These are phyloP conservation scores for Fomitiporia mediterranea DNA, from an alignment of 1,284 basidiomycete genomes.

Conservation along the genomic window DNA sequence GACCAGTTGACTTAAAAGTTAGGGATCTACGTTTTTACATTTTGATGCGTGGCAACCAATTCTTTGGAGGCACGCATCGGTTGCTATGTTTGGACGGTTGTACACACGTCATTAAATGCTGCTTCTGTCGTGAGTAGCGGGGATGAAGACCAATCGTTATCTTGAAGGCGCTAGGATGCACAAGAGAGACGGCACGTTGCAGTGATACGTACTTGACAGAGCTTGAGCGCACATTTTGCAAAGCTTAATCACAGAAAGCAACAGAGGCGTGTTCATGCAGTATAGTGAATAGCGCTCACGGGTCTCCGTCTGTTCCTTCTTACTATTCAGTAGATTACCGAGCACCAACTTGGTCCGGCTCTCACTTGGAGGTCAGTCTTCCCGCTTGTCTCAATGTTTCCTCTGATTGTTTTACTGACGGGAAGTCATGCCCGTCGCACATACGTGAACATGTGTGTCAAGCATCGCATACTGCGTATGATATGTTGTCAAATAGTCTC, in stretches of 20 bases:
- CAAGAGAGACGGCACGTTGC: neutral
- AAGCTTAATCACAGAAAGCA: neutral
- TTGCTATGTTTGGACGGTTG: neutral
- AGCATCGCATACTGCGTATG: neutral
- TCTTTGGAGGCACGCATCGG: neutral
- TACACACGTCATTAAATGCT: neutral
- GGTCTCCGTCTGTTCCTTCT: slow-evolving; percentile 6
- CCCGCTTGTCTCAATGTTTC: neutral
- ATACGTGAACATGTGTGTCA: neutral
- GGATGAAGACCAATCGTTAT: no score
- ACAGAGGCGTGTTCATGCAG: neutral
- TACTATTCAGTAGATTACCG: neutral
- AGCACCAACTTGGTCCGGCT: neutral
- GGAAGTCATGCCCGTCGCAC: neutral
- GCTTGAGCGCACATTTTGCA: neutral
- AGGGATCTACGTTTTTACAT: slow-evolving; percentile 12
- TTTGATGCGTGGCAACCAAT: neutral
- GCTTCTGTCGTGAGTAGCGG: neutral
- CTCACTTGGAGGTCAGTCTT: neutral
- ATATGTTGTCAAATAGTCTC: neutral
- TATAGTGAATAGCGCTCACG: neutral
- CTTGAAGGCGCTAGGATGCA: neutral
- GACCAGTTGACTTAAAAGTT: neutral
- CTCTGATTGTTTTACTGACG: neutral
- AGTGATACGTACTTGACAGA: no score